Evolutionary conservation across 495 filamentous ascomycete genomes (phyloP).

Genomic region (Parmelia sp.): DNA sequence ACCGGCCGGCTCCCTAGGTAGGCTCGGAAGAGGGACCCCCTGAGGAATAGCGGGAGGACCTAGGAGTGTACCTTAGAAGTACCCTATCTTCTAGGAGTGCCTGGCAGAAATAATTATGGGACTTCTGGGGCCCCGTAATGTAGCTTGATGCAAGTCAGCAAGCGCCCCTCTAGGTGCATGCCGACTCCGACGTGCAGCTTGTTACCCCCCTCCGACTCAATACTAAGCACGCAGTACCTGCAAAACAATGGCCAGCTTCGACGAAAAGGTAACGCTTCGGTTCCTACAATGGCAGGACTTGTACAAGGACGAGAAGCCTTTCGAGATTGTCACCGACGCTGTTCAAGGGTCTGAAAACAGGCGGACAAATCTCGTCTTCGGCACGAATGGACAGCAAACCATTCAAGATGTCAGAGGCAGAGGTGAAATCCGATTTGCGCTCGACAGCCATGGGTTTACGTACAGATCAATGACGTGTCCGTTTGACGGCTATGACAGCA

Average conservation of each 20-base stretch:
- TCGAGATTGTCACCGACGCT: constrained; percentile 21
- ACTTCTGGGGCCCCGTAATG: no score
- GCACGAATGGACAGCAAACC: constrained; percentile 43
- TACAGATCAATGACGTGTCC: not conserved
- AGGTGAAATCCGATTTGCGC: constrained; percentile 7
- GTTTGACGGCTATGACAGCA: not conserved
- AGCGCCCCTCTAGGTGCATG: not conserved
- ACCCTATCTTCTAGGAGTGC: no score
- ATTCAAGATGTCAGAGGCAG: constrained; percentile 39
- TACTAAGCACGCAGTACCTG: not conserved
- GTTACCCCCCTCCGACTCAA: not conserved
- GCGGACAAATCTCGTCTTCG: constrained; percentile 9
- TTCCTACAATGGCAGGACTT: constrained; percentile 13
- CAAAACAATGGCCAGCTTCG: not conserved
- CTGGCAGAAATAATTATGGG: no score
- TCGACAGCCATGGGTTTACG: constrained; percentile 18
- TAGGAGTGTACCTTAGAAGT: no score
- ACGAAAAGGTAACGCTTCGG: not conserved
- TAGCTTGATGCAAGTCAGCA: not conserved
- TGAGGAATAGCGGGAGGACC: no score
- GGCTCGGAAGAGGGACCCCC: no score
- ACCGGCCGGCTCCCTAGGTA: no score
- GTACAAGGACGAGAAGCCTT: constrained; percentile 13
- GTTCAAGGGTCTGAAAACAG: constrained; percentile 1
- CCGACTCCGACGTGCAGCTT: not conserved